Percentiles rank a stretch among this genome's conserved stretches.
Evolutionary conservation across 495 filamentous ascomycete genomes (phyloP).

Genomic region (Neurospora africana): DNA sequence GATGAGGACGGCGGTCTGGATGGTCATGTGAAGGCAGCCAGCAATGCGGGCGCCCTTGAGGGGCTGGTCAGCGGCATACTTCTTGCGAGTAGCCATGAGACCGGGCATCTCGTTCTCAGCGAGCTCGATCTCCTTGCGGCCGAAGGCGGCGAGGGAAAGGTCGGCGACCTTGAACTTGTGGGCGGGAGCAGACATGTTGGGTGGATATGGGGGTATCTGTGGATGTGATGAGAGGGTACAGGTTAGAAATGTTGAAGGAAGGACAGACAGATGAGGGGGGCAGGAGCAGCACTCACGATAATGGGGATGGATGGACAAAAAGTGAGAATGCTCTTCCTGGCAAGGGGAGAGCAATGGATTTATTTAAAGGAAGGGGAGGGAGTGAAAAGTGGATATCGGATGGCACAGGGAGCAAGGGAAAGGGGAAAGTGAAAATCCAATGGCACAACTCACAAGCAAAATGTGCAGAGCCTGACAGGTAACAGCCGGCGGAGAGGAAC

Average conservation of each 20-base stretch:
- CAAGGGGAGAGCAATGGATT: background rate
- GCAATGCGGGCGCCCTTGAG: slow-evolving; percentile 82
- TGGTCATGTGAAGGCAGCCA: slow-evolving; percentile 99
- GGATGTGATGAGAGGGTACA: background rate
- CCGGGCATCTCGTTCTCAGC: slow-evolving; percentile 98
- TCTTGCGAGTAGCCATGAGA: slow-evolving; percentile 86
- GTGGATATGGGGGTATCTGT: slow-evolving; percentile 1
- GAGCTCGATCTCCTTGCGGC: slow-evolving; percentile 96
- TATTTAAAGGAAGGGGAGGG: background rate
- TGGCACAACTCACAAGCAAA: background rate
- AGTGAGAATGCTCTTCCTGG: background rate
- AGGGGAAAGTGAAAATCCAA: background rate
- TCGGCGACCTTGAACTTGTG: slow-evolving; percentile 96
- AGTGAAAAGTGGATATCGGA: background rate
- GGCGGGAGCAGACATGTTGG: slow-evolving; percentile 64
- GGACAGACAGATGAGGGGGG: background rate
- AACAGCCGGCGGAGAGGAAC: background rate
- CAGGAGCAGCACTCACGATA: background rate
- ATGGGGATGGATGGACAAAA: background rate
- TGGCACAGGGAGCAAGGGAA: background rate
- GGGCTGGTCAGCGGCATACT: slow-evolving; percentile 90
- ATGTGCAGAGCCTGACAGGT: background rate
- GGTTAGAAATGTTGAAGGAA: background rate
- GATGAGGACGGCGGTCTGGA: slow-evolving; percentile 97
- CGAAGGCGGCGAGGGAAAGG: slow-evolving; percentile 94